Conservation (phyloP, 2,329 filamentous ascomycete genomes). For the Scedosporium aurantiacum region DNA sequence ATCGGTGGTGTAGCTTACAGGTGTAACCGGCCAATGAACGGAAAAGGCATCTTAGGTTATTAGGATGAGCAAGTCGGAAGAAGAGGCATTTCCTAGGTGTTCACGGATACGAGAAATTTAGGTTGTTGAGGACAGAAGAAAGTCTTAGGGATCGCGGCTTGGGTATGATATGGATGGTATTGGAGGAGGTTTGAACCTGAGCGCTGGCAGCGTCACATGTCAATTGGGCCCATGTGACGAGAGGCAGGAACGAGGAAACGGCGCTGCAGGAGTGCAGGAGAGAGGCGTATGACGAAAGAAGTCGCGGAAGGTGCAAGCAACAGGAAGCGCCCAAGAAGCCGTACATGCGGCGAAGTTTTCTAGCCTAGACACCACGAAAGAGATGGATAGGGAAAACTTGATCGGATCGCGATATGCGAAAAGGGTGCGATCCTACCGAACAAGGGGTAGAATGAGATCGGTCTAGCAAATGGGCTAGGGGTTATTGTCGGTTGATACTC, state of each 20-base stretch:
- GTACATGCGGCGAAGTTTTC: neutral
- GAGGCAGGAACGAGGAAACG: neutral
- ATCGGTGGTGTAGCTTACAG: slow-evolving; percentile 29
- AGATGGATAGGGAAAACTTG: neutral
- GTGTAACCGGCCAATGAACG: slow-evolving; percentile 41
- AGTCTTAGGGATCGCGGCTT: neutral
- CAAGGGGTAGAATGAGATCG: neutral
- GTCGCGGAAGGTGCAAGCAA: neutral
- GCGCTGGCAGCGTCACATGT: neutral
- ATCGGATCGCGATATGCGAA: neutral
- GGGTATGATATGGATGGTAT: neutral
- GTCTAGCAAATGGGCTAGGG: neutral
- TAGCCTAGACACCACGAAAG: neutral
- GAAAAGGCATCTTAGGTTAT: slow-evolving; percentile 33
- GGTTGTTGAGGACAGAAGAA: slow-evolving; percentile 2
- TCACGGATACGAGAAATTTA: slow-evolving; percentile 1
- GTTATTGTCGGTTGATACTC: neutral
- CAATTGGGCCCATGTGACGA: neutral
- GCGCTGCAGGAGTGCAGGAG: no score
- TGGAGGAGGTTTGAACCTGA: neutral
- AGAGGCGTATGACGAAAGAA: neutral
- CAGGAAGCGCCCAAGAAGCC: neutral
- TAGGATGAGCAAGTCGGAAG: slow-evolving; percentile 4
- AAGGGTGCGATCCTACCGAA: neutral
- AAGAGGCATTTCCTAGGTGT: neutral